A percentile compares a stretch with the other conserved stretches of the same genome.
These are phyloP conservation scores for Hypocrella siamensis DNA, from an alignment of 2,329 filamentous ascomycete species.

Conservation along the genomic window DNA sequence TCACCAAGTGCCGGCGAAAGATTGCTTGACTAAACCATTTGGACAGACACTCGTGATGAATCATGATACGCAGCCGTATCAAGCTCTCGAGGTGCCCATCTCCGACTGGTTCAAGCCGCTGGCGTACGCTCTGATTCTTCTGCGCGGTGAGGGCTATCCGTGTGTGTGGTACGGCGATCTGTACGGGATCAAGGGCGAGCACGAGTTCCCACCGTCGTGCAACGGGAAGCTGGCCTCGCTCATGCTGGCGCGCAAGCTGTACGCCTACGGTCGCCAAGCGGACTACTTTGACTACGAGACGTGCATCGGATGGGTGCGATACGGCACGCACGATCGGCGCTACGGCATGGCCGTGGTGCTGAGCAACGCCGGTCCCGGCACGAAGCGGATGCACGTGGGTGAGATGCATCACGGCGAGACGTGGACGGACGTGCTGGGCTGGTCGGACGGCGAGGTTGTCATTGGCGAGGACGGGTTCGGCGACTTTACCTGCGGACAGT, in stretches of 20 bases:
- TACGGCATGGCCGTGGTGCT: slow-evolving; percentile 40
- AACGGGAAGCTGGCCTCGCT: slow-evolving; percentile 40
- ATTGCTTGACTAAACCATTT: too few species aligned
- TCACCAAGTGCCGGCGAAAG: too few species aligned
- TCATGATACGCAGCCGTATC: slow-evolving; percentile 44
- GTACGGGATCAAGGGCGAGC: slow-evolving; percentile 39
- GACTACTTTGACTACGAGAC: slow-evolving; percentile 48
- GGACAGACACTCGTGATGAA: slow-evolving; percentile 58
- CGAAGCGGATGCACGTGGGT: slow-evolving; percentile 45
- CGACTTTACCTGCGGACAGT: slow-evolving; percentile 36
- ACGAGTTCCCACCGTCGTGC: slow-evolving; percentile 34
- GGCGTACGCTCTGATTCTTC: slow-evolving; percentile 54
- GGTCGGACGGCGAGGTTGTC: slow-evolving; percentile 35
- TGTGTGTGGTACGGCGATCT: slow-evolving; percentile 59
- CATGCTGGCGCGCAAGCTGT: slow-evolving; percentile 39
- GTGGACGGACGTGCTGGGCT: slow-evolving; percentile 49
- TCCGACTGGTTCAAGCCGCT: slow-evolving; percentile 54
- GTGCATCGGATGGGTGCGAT: slow-evolving; percentile 45
- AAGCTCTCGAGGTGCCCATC: slow-evolving; percentile 36
- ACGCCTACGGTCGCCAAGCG: slow-evolving; percentile 48
- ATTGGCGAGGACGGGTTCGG: slow-evolving; percentile 48
- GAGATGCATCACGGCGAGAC: slow-evolving; percentile 38
- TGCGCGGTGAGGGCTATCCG: slow-evolving; percentile 37
- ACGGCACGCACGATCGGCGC: slow-evolving; percentile 27
- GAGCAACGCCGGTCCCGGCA: slow-evolving; percentile 31